Evolutionary conservation across 2,329 filamentous ascomycete species (phyloP).

Genomic region (Colletotrichum eleusines): DNA sequence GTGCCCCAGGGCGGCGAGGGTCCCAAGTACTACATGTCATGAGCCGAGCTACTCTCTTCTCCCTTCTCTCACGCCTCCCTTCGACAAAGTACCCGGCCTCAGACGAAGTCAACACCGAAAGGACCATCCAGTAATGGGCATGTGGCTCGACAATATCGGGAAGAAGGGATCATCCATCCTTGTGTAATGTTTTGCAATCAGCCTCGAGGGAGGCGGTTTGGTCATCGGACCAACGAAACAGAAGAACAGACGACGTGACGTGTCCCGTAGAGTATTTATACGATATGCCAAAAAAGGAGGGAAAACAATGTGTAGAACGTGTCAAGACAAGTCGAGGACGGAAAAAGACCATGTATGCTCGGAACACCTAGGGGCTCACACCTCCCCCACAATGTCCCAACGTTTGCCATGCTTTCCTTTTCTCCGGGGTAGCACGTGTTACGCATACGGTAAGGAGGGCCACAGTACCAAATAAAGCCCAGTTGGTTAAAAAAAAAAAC

Average conservation of each 20-base stretch:
- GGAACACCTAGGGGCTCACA: neutral
- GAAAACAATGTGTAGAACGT: neutral
- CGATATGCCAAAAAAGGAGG: neutral
- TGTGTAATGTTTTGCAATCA: neutral
- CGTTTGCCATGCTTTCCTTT: neutral
- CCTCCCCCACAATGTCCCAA: neutral
- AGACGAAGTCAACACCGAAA: neutral
- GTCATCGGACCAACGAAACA: neutral
- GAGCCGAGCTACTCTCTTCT: neutral
- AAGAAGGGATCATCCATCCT: neutral
- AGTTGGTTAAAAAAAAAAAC: neutral
- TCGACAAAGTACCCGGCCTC: neutral
- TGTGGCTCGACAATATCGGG: neutral
- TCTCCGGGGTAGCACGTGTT: neutral
- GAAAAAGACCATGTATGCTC: neutral
- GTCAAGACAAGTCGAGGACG: neutral
- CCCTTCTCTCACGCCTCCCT: too few species aligned
- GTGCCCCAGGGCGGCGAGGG: constrained; percentile 92
- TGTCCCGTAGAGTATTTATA: neutral
- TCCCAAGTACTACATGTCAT: constrained; percentile 79
- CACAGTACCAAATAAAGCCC: neutral
- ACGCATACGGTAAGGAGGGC: neutral
- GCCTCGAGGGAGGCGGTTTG: neutral
- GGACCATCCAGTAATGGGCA: neutral
- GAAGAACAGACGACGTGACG: neutral